A percentile compares a stretch with the other conserved stretches of the same genome.
These are phyloP conservation scores for Gliomastix tumulicola DNA, from an alignment of 2,329 filamentous ascomycete genomes.

Conservation along the genomic window DNA sequence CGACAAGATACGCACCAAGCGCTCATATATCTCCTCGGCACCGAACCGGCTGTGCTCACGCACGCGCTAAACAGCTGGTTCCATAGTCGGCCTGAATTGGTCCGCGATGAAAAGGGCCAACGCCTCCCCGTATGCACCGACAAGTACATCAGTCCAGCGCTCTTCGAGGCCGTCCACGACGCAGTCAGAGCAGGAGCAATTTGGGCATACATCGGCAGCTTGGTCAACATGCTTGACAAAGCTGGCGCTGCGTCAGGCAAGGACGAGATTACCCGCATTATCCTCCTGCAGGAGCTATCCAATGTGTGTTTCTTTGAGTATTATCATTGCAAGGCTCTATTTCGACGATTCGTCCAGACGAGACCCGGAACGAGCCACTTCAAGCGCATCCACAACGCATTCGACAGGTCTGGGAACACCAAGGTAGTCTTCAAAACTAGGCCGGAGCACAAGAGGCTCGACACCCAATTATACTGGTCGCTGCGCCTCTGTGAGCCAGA, in stretches of 20 bases:
- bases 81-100: too few relatives aligned
- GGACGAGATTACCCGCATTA: conserved; percentile 15
- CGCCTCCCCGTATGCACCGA: too few relatives aligned
- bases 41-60: too few relatives aligned
- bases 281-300: conserved; percentile 36
- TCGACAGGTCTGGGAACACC: conserved; percentile 24
- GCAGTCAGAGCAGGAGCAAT: conserved; percentile 23
- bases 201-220: conserved; percentile 30
- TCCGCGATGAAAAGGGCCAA: too few relatives aligned
- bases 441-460: too few relatives aligned
- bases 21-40: too few relatives aligned
- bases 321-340: conserved; percentile 21
- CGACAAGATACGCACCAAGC: too few relatives aligned
- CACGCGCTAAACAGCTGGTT: too few relatives aligned
- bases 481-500: conserved; percentile 34
- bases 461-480: conserved; percentile 26
- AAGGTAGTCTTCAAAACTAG: too few relatives aligned
- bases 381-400: conserved; percentile 25
- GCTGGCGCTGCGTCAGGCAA: conserved; percentile 24
- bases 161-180: conserved; percentile 32
- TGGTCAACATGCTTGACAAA: too few relatives aligned
- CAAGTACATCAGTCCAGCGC: too few relatives aligned
- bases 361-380: conserved; percentile 29
- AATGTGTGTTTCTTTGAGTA: conserved; percentile 38
- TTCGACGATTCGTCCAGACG: conserved; percentile 32